Percentiles rank a stretch among this genome's conserved stretches.
Conservation (phyloP, 176 grass and related monocot genomes). For the bread wheat (Triticum aestivum) region IWGSC_CS_RefSeq_v2.1 NC_057799.1:14100084-14100583, state of each 20-base stretch:
- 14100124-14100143: slow-evolving; percentile 51
- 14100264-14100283: slow-evolving; percentile 49
- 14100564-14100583: too few relatives aligned
- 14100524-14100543: slow-evolving; percentile 36
- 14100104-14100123: slow-evolving; percentile 80
- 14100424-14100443: slow-evolving; percentile 52
- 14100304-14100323: too few relatives aligned
- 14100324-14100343: too few relatives aligned
- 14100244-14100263: slow-evolving; percentile 68
- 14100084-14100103: slow-evolving; percentile 65
- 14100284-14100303: background rate
- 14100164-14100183: slow-evolving; percentile 66
- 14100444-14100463: slow-evolving; percentile 39
- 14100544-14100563: too few relatives aligned
- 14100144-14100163: background rate
- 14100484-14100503: slow-evolving; percentile 42
- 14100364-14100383: background rate
- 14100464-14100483: slow-evolving; percentile 52
- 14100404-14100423: background rate
- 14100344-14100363: too few relatives aligned
- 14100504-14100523: slow-evolving; percentile 38
- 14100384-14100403: background rate
- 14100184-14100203: slow-evolving; percentile 44
- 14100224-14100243: slow-evolving; percentile 55
- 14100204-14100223: slow-evolving; percentile 34